Evolutionary conservation across 345 rosid species (phyloP).

Genomic region (Carallia brachiata): DNA sequence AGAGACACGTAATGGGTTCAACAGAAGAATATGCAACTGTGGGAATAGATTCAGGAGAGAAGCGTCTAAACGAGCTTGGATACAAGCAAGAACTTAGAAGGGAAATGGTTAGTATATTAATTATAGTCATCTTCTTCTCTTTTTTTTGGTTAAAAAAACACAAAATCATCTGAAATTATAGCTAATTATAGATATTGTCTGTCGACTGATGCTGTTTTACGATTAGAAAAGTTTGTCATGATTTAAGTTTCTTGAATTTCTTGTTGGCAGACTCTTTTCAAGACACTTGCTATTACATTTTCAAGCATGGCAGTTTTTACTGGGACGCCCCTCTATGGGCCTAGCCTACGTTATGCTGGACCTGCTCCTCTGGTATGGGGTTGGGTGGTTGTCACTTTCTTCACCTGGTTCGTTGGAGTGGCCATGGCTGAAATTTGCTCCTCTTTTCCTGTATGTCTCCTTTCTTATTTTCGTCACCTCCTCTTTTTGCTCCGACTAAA

Average conservation of each 20-base stretch:
- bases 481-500: too few species aligned
- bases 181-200: neutral
- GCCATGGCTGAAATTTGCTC: constrained; percentile 25
- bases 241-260: neutral
- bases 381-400: constrained; percentile 16
- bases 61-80: constrained; percentile 26
- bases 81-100: constrained; percentile 27
- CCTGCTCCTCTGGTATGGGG: constrained; percentile 20
- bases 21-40: neutral
- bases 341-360: constrained; percentile 20
- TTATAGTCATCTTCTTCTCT: neutral
- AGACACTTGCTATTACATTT: constrained; percentile 21
- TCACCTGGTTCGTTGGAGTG: constrained; percentile 21
- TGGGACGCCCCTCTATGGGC: constrained; percentile 23
- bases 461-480: neutral
- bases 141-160: neutral
- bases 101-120: constrained; percentile 13
- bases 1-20: neutral
- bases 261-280: constrained; percentile 13
- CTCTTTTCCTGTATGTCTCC: constrained; percentile 18
- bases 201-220: neutral
- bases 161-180: neutral
- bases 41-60: constrained; percentile 23
- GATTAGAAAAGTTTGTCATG: neutral
- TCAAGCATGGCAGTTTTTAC: constrained; percentile 24